phyloP scores from a whole-genome alignment of 176 grass and related monocot genomes.

The Oryza glumipatula region DNA sequence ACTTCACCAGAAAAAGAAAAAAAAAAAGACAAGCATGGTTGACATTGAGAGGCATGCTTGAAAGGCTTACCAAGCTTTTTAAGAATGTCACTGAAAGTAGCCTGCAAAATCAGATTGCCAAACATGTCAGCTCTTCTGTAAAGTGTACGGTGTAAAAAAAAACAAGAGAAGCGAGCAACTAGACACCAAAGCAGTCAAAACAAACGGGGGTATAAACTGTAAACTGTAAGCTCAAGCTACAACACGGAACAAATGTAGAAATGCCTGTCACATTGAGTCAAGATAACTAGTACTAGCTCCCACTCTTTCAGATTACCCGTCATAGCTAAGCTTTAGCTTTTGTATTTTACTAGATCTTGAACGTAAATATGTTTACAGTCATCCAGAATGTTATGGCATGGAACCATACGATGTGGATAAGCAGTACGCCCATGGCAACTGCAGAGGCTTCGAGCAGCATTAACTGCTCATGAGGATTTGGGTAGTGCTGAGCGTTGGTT shows the following conservation, averaged over 20 bases:
- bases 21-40: background rate
- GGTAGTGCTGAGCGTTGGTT: no score
- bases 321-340: background rate
- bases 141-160: background rate
- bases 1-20: background rate
- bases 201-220: background rate
- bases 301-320: no score
- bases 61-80: slow-evolving; percentile 69
- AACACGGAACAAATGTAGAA: slow-evolving; percentile 8
- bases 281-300: background rate
- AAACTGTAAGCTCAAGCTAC: background rate
- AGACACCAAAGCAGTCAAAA: slow-evolving; percentile 23
- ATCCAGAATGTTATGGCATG: background rate
- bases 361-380: background rate
- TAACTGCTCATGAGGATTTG: no score
- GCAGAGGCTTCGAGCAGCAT: no score
- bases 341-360: background rate
- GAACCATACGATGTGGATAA: background rate
- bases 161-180: background rate
- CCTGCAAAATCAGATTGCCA: slow-evolving; percentile 56
- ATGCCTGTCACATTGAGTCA: background rate
- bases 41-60: slow-evolving; percentile 4
- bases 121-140: slow-evolving; percentile 31
- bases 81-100: slow-evolving; percentile 87
- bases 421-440: no score